Evolutionary conservation across 2,329 filamentous ascomycete genomes (phyloP), one percentile per base, ranked within the genome.

Genomic region (Aspergillus proliferans): DNA sequence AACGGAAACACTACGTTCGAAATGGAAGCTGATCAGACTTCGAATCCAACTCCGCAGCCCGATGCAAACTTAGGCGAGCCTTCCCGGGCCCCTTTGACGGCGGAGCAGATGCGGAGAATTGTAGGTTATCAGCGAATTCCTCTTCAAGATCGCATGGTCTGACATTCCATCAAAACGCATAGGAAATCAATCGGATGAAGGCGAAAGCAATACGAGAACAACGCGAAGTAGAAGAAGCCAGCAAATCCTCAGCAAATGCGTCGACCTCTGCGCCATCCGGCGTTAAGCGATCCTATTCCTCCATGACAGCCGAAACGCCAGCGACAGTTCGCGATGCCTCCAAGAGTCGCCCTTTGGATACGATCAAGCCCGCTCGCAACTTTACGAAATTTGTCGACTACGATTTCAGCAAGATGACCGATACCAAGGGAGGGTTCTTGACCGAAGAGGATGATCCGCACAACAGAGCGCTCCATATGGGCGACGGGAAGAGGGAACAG

Each of bases 321-420:
- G 70, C 77, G 10, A 88, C 79, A 28, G 81, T 82, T 61, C 85
- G 88, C 60, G 86, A 93, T 76, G 28, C 68, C 41, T 72, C 65
- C 6, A 62, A 67, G 5, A 58, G 59, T 28, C 65, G 70, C 8
- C 71, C 71, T 6, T 62, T 72, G 28, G 68, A 76, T 42, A 67
- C 72, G 4, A 84, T 94, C 45, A 84, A 83, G 48, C 86, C 92
- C 0, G 88, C 88, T 36, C 82, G 84, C 62, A 96, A 94, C 63
- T 96, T 97, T 58, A 83, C 87, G 52, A 92, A 93, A 67, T 97
- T 87, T 66, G 91, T 98, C 63, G 93, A 98, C 65, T 97, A 96
- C 72, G 93, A 98, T 69, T 93, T 98, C 71, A 92, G 87, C 65
- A 87, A 92, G 71, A 97, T 98, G 90, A 94, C 86, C 6, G 93